Evolutionary conservation across 1,284 basidiomycete genomes (phyloP).

Genomic region (Ceratobasidium sp.): DNA sequence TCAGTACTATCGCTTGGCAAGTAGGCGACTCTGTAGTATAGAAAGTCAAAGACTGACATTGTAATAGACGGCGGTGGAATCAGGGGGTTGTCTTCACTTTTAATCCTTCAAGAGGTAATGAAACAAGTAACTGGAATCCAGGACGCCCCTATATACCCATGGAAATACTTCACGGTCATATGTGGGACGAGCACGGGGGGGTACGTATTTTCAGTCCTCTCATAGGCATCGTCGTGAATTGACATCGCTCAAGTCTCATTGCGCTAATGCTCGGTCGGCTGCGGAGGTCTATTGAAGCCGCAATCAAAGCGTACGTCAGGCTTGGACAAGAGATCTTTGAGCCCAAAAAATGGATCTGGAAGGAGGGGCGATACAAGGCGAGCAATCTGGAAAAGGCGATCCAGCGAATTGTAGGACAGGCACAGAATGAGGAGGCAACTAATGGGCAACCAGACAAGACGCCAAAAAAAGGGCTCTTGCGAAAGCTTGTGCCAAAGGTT

Average conservation of each 20-base stretch:
- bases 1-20: no score
- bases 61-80: neutral
- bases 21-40: no score
- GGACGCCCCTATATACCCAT: neutral
- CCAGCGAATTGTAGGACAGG: neutral
- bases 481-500: neutral
- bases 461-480: neutral
- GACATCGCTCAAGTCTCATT: conserved; percentile 50
- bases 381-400: neutral
- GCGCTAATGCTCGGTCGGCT: conserved; percentile 54
- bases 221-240: neutral
- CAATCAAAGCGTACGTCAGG: conserved; percentile 50
- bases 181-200: conserved; percentile 25
- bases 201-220: neutral
- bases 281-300: conserved; percentile 50
- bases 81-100: neutral
- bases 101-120: neutral
- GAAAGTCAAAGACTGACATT: no score
- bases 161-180: conserved; percentile 15
- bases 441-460: neutral
- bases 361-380: conserved; percentile 5
- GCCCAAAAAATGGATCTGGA: neutral
- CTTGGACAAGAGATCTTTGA: conserved; percentile 41
- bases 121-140: neutral
- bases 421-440: no score